Conservation (phyloP, 305 asterid species). For the Coffea humblotiana region DNA sequence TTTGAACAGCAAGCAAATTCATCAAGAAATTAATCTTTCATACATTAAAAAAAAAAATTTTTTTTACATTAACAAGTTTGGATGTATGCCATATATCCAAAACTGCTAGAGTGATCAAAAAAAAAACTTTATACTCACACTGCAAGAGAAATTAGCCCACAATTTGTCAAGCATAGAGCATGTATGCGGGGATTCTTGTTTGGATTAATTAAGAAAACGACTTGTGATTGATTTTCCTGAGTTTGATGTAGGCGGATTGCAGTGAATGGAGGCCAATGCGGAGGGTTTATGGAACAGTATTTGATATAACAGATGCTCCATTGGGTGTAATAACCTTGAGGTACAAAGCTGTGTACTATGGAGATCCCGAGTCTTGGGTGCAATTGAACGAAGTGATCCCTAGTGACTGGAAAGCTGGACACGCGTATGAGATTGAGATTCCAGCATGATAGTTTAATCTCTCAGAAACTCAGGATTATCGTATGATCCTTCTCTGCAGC, state of each 20-base stretch:
- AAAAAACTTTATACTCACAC: no score
- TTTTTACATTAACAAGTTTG: no score
- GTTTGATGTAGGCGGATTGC: constrained; percentile 22
- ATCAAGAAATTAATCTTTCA: no score
- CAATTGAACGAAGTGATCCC: constrained; percentile 25
- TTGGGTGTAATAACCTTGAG: constrained; percentile 27
- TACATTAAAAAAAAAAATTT: no score
- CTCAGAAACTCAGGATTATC: background rate
- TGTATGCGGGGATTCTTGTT: no score
- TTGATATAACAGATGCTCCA: constrained; percentile 29
- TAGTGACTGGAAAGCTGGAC: constrained; percentile 33
- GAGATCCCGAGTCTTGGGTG: constrained; percentile 19
- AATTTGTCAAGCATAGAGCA: no score
- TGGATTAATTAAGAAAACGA: background rate
- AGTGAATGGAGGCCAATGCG: constrained; percentile 36
- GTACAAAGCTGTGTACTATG: constrained; percentile 6
- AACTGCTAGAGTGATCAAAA: no score
- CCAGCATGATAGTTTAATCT: constrained; percentile 4
- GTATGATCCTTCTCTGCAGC: no score
- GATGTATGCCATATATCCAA: no score
- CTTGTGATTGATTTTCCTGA: background rate
- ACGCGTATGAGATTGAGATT: constrained; percentile 30
- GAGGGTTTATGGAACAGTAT: constrained; percentile 29
- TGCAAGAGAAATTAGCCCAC: no score
- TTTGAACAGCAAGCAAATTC: no score